Evolutionary conservation across 2,329 filamentous ascomycete genomes (phyloP), one percentile per base, ranked within the genome.

Genomic region (Penicillium sp.): DNA sequence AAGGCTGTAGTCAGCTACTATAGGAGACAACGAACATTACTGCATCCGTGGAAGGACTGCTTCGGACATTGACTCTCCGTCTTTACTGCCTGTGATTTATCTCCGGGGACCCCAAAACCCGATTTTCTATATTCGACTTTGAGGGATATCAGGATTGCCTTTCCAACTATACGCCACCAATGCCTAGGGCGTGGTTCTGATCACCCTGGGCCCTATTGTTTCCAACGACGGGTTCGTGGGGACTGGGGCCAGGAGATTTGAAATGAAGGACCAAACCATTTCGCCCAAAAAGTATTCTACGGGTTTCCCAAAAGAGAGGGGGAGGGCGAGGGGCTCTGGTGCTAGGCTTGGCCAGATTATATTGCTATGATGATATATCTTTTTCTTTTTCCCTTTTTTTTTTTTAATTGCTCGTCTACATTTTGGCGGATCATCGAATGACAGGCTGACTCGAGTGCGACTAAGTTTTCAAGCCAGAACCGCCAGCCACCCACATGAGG

Each of bases 181-280:
- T 14, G 42, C n/a, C 31, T 48, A 48, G 29, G 23, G 14, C 16
- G 37, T 37, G 24, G 34, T 31, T 45, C 21, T 47, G 24, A 48
- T 49, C 39, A 55, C 46, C 43, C 23, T 48, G 33, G 19, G 28
- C 36, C 28, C 29, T 37, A 23, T 42, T 34, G 36, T 16, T 40
- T 8, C 34, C 36, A 65, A 63, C 62, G 59, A 59, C 45, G 54
- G 28, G 55, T 59, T 55, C 55, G 57, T 63, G 59, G 59, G 62
- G 60, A 29, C 31, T 29, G 42, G 42, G 42, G 61, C 58, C 57
- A 51, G 59, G 50, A 48, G 47, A 28, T 29, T 53, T 33, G 37
- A 49, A 52, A 48, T 37, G 36, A 43, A 34, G 43, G 42, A 45
- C 42, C 28, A 8, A 45, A 31, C 28, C 28, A 43, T 26, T 23